Conservation (phyloP, 73 alveolate species). For the Uronychia binucleata region DNA sequence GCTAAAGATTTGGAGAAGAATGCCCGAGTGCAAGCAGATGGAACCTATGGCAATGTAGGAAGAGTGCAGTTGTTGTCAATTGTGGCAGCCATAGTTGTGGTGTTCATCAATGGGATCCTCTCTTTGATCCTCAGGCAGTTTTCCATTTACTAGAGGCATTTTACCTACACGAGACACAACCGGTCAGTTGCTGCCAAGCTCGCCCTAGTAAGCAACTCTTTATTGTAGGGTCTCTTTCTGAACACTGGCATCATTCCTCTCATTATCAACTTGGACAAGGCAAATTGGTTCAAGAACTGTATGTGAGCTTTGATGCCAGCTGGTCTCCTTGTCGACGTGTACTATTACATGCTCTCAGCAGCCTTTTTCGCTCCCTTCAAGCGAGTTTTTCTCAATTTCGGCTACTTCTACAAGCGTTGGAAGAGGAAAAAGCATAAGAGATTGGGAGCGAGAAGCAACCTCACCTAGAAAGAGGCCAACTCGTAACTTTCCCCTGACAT, state of each 20-base stretch:
- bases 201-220: slow-evolving; percentile 23
- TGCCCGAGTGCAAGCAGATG: slow-evolving; percentile 23
- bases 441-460: slow-evolving; percentile 14
- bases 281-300: slow-evolving; percentile 40
- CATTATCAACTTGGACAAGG: slow-evolving; percentile 18
- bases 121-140: slow-evolving; percentile 38
- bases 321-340: slow-evolving; percentile 53
- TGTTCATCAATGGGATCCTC: slow-evolving; percentile 45
- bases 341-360: slow-evolving; percentile 18
- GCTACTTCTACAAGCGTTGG: slow-evolving; percentile 26
- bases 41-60: neutral
- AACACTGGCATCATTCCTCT: slow-evolving; percentile 72
- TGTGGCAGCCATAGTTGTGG: slow-evolving; percentile 56
- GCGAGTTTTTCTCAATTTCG: slow-evolving; percentile 12
- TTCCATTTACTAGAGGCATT: slow-evolving; percentile 48
- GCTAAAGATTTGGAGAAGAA: too few relatives aligned
- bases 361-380: slow-evolving; percentile 44
- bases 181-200: slow-evolving; percentile 68
- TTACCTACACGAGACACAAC: slow-evolving; percentile 67
- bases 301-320: neutral
- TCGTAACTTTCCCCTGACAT: neutral
- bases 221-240: slow-evolving; percentile 28
- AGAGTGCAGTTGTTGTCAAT: slow-evolving; percentile 13
- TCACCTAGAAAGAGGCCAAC: slow-evolving; percentile 16
- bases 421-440: neutral